Percentiles rank a stretch among this genome's conserved stretches.
phyloP scores from a whole-genome alignment of 352 stramenopile species.

The Globisporangium megalacanthum region DNA sequence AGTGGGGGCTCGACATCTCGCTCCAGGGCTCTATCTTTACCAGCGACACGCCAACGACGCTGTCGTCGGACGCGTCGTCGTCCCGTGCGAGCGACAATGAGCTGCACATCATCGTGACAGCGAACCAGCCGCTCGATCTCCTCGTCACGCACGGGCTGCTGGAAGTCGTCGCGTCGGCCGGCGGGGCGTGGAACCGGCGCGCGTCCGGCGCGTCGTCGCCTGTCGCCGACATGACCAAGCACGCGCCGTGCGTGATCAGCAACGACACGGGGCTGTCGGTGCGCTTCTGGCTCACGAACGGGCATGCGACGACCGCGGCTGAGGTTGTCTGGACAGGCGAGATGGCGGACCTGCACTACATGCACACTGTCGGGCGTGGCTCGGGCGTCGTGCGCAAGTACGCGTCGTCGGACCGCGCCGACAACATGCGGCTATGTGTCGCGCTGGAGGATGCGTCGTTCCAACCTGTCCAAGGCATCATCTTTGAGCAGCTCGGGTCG shows the following conservation, averaged over 20 bases:
- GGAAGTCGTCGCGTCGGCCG: conserved; percentile 70
- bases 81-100: conserved; percentile 39
- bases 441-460: conserved; percentile 56
- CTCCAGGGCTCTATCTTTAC: conserved; percentile 44
- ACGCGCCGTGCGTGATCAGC: conserved; percentile 68
- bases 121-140: conserved; percentile 66
- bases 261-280: conserved; percentile 73
- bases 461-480: conserved; percentile 71
- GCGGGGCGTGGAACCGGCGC: conserved; percentile 62
- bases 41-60: not conserved
- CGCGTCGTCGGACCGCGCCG: conserved; percentile 45
- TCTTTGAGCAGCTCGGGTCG: conserved; percentile 71
- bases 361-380: conserved; percentile 49
- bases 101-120: conserved; percentile 69
- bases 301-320: conserved; percentile 25
- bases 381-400: conserved; percentile 71
- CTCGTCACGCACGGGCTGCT: conserved; percentile 72
- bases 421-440: conserved; percentile 56
- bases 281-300: conserved; percentile 66
- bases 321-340: conserved; percentile 35
- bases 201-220: not conserved
- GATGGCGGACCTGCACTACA: conserved; percentile 59
- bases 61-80: not conserved
- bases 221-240: conserved; percentile 28
- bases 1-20: conserved; percentile 68